Evolutionary conservation across 371 early-diverging fungal genomes (phyloP).

Genomic region (Encephalitozoon hellem): DNA sequence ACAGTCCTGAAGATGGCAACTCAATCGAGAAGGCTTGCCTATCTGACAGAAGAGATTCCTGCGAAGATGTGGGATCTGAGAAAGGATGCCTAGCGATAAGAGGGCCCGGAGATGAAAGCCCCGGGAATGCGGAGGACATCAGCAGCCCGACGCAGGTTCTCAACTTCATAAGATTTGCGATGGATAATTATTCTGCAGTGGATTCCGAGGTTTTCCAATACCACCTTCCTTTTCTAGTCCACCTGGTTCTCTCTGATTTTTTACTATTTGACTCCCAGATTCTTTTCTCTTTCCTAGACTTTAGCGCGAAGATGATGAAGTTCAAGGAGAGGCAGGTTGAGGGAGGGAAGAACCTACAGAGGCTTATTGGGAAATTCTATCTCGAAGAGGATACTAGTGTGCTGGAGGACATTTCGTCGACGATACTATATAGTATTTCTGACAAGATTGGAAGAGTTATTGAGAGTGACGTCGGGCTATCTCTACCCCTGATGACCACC

Average conservation of each 20-base stretch:
- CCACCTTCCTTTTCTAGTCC: constrained; percentile 21
- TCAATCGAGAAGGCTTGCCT: background rate
- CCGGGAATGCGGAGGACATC: background rate
- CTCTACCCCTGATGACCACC: background rate
- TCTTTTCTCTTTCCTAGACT: background rate
- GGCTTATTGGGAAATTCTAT: constrained; percentile 8
- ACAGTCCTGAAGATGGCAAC: background rate
- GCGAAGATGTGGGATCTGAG: background rate
- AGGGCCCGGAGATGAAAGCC: no score
- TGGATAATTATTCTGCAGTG: background rate
- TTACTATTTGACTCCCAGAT: background rate
- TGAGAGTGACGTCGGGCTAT: background rate
- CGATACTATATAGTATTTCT: background rate
- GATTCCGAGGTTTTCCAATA: background rate
- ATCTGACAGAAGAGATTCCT: background rate
- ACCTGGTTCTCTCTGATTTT: background rate
- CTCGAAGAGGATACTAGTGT: constrained; percentile 7
- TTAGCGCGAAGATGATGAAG: background rate
- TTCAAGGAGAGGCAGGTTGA: background rate
- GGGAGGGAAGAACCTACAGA: background rate
- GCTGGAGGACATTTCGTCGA: background rate
- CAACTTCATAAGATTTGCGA: background rate
- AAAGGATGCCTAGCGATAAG: background rate
- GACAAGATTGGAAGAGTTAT: background rate
- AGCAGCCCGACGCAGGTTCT: background rate